phyloP scores from a whole-genome alignment of 2,329 filamentous ascomycete genomes.

The Talaromyces atroroseus region DNA sequence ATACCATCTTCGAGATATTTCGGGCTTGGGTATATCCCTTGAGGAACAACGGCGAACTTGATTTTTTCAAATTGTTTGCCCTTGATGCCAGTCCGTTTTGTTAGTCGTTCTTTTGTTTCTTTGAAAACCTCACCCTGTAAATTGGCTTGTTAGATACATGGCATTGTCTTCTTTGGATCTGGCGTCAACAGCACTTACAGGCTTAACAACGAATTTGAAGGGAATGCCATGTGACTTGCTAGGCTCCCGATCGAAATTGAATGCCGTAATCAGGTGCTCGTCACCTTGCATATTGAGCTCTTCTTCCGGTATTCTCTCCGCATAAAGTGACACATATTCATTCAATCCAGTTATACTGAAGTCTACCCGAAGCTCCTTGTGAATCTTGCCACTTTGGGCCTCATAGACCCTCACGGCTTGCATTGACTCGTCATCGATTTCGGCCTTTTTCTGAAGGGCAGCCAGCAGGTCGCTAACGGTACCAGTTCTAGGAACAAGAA shows the following conservation, averaged over 20 bases:
- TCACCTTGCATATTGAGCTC: conserved; percentile 57
- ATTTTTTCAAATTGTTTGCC: conserved; percentile 99
- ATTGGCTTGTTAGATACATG: conserved; percentile 11
- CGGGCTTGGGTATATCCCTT: conserved; percentile 67
- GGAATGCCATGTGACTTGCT: conserved; percentile 80
- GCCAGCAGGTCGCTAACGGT: conserved; percentile 72
- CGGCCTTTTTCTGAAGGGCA: conserved; percentile 72
- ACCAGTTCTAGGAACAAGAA: conserved; percentile 84
- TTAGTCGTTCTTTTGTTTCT: conserved; percentile 90
- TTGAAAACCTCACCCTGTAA: conserved; percentile 72
- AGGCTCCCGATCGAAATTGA: conserved; percentile 89
- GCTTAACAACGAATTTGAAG: conserved; percentile 81
- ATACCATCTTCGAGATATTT: conserved; percentile 83
- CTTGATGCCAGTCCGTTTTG: conserved; percentile 88
- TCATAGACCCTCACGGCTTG: conserved; percentile 76
- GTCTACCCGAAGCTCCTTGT: conserved; percentile 66
- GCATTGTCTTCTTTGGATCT: background rate
- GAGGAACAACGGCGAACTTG: conserved; percentile 79
- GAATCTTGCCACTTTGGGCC: conserved; percentile 73
- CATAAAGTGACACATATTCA: conserved; percentile 77
- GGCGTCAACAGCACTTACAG: conserved; percentile 49
- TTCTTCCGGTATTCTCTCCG: conserved; percentile 72
- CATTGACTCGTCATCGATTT: conserved; percentile 69
- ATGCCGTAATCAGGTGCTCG: conserved; percentile 68
- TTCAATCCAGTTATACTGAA: conserved; percentile 75